Evolutionary conservation across 2,329 filamentous ascomycete species (phyloP), one percentile per base, ranked within the genome.

Genomic region (Diaporthe australafricana): DNA sequence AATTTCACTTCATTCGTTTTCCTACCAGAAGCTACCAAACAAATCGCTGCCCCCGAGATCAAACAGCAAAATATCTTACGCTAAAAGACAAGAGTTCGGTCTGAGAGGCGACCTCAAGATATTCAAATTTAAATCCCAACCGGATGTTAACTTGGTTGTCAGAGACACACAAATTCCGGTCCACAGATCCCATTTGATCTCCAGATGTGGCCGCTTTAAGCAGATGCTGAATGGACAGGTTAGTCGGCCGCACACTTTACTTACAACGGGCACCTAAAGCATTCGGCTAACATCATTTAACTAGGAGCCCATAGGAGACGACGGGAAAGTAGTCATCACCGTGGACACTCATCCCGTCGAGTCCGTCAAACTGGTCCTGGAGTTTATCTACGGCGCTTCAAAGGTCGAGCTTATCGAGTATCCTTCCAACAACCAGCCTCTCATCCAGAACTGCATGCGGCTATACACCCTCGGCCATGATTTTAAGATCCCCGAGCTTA

Each of bases 221-320:
- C 4, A 60, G 30, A 27, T n/a, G 2, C n/a, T 69, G n/a, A 38
- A 14, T 5, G 48, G 11, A 5, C 16, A 35, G 30, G 52, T 55
- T 0, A 8, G 52, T 55, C 2, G 0, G 8, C 12, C 1, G 5
- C 1, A 7, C 8, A n/a, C n/a, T n/a, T n/a, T n/a, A n/a, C n/a
- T n/a, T n/a, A n/a, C n/a, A n/a, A n/a, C n/a, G n/a, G n/a, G n/a
- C n/a, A n/a, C n/a, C n/a, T n/a, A 35, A 35, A 5, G 9, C 32
- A 9, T 9, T 9, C 32, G 5, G 32, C 32, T 35, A 35, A 35
- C 32, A 35, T 35, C 9, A 5, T 35, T 5, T 35, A 5, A 9
- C 1, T 2, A 55, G 48, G 7, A 17, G 3, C 12, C n/a, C 2
- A 12, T 17, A 11, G 42, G 50, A 2, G 3, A 16, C 1, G 17